These are phyloP conservation scores for Didymella segeticola DNA, from an alignment of 2,329 filamentous ascomycete genomes.

Conservation along the genomic window DNA sequence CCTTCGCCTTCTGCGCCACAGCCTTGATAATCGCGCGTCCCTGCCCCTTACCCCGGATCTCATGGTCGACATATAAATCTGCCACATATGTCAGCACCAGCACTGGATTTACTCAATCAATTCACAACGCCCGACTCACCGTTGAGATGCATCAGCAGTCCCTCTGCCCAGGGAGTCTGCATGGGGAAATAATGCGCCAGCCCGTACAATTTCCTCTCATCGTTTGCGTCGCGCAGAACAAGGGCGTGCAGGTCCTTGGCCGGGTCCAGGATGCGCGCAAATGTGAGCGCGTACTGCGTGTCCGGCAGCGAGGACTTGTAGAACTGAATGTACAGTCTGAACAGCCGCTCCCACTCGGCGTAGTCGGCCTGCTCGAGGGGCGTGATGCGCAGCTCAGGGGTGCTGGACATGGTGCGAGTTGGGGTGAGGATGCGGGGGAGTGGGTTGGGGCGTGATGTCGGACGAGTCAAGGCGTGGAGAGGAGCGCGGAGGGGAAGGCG, in stretches of 20 bases:
- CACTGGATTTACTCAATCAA: background rate
- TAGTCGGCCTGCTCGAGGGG: slow-evolving; percentile 5
- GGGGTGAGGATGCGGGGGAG: too few species aligned
- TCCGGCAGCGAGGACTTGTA: slow-evolving; percentile 20
- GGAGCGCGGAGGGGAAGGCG: background rate
- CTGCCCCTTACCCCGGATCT: slow-evolving; percentile 16
- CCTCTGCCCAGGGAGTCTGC: slow-evolving; percentile 19
- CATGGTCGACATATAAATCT: slow-evolving; percentile 17
- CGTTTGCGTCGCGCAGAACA: slow-evolving; percentile 7
- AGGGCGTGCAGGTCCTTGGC: slow-evolving; percentile 6
- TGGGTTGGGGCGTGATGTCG: too few species aligned
- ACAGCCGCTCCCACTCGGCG: slow-evolving; percentile 15
- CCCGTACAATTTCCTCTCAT: slow-evolving; percentile 6
- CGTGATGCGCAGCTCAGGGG: background rate
- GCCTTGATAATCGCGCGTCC: slow-evolving; percentile 16
- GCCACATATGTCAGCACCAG: background rate
- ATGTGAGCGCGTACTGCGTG: slow-evolving; percentile 14
- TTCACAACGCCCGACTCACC: background rate
- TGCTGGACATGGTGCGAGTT: background rate
- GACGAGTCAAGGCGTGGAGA: background rate
- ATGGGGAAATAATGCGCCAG: slow-evolving; percentile 18
- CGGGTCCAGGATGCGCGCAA: slow-evolving; percentile 11
- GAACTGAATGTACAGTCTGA: slow-evolving; percentile 18
- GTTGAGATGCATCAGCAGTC: slow-evolving; percentile 15
- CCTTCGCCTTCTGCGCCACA: slow-evolving; percentile 6